Percentiles rank a stretch among this genome's conserved stretches.
Evolutionary conservation across 768 basidiomycete species (phyloP).

Genomic region (Phaeotremella skinneri): DNA sequence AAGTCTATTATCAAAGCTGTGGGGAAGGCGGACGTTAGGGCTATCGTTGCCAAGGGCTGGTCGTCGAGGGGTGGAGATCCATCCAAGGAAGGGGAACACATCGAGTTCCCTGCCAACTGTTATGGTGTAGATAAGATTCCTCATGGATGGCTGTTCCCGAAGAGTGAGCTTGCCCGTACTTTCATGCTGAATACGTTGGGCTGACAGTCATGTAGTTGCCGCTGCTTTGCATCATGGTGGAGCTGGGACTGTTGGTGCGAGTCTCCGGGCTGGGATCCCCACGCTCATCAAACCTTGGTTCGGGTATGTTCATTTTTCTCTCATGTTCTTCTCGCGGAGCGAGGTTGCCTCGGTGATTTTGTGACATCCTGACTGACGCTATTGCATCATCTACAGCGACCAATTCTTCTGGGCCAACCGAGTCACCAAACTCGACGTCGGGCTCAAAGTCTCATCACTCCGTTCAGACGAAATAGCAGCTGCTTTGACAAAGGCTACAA

Average conservation of each 20-base stretch:
- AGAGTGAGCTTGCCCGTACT: constrained; percentile 60
- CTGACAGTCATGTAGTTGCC: constrained; percentile 64
- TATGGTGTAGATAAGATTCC: constrained; percentile 63
- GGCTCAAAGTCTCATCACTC: constrained; percentile 58
- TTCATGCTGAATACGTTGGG: constrained; percentile 63
- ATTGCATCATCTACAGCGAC: constrained; percentile 51
- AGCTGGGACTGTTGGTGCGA: constrained; percentile 69
- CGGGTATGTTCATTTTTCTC: constrained; percentile 54
- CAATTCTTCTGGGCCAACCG: constrained; percentile 66
- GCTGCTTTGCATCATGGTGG: constrained; percentile 69
- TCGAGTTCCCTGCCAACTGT: constrained; percentile 55
- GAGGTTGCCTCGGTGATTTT: no score
- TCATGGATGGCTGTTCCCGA: constrained; percentile 56
- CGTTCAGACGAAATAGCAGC: constrained; percentile 57
- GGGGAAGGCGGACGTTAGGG: constrained; percentile 63
- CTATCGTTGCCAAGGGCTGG: constrained; percentile 70
- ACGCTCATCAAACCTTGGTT: constrained; percentile 72
- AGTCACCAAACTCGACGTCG: constrained; percentile 65
- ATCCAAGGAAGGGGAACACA: constrained; percentile 52
- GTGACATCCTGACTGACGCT: not conserved
- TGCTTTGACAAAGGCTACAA: constrained; percentile 62
- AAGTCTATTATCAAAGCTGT: constrained; percentile 63
- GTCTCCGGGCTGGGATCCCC: constrained; percentile 63
- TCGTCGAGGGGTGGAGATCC: constrained; percentile 56
- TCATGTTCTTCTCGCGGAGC: no score